phyloP scores from a whole-genome alignment of 2,329 filamentous ascomycete genomes.

The Epichloe sibirici region DNA sequence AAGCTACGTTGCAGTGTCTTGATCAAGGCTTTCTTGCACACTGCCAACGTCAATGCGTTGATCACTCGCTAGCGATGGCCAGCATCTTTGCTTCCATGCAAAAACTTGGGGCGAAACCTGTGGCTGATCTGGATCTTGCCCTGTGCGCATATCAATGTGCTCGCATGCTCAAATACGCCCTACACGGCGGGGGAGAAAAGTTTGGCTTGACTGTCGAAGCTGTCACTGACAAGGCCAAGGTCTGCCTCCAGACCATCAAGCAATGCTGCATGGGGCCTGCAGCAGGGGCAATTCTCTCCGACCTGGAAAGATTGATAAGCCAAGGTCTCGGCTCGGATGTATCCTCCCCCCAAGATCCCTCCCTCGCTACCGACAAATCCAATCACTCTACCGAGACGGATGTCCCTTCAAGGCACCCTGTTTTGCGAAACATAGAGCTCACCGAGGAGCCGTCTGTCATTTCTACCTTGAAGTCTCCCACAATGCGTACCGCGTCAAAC shows the following conservation, averaged over 20 bases:
- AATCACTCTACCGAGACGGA: slow-evolving; percentile 6
- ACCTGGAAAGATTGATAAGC: slow-evolving; percentile 39
- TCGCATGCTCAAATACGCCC: slow-evolving; percentile 38
- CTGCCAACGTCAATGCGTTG: slow-evolving; percentile 38
- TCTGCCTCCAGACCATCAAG: slow-evolving; percentile 38
- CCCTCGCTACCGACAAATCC: background rate
- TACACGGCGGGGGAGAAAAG: slow-evolving; percentile 31
- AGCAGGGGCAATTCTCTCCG: slow-evolving; percentile 32
- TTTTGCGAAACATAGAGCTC: slow-evolving; percentile 14
- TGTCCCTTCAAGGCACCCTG: slow-evolving; percentile 1
- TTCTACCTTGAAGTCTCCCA: background rate
- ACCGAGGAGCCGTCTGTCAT: slow-evolving; percentile 17
- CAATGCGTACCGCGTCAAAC: background rate
- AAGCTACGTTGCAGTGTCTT: slow-evolving; percentile 29
- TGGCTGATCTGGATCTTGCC: slow-evolving; percentile 42
- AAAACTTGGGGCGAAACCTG: slow-evolving; percentile 37
- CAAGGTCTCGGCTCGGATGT: slow-evolving; percentile 25
- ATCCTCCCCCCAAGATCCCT: slow-evolving; percentile 8
- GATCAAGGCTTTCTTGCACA: slow-evolving; percentile 36
- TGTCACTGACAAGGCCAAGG: slow-evolving; percentile 35
- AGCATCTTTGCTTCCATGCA: slow-evolving; percentile 42
- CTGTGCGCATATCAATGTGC: slow-evolving; percentile 44
- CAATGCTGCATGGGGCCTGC: slow-evolving; percentile 39
- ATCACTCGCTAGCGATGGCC: slow-evolving; percentile 42
- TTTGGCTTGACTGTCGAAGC: slow-evolving; percentile 32